Base-by-base conservation (phyloP, 2,329 filamentous ascomycete species). In the Botrytis galanthina region DNA sequence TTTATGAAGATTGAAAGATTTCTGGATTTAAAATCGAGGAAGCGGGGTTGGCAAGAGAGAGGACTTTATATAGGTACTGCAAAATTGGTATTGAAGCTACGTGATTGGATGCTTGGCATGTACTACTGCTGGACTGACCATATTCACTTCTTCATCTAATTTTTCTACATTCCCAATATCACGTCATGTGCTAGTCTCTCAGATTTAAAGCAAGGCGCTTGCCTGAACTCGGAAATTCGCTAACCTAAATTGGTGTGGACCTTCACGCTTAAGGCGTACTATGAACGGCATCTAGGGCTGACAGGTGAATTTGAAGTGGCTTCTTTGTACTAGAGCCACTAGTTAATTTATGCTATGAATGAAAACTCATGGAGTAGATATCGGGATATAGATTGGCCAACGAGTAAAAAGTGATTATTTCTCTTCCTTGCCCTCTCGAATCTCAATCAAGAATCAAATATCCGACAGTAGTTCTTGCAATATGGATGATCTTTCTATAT, bases 401-500 rank as follows among this genome's bases (percentile, higher is more conserved):
- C 22, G 48, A 51, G 5, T 51, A 16, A n/a, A 1, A 5, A 54
- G n/a, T 32, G 3, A 59, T 20, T 32, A 20, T 20, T 9, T 9
- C 14, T 59, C 16, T 29, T 59, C 3, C 29, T 59, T 59, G 29
- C 54, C n/a, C 54, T 29, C 29, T 32, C 3, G 4, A 2, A 1
- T 20, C 29, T 59, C 1, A 4, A 4, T 18, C 16, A 32, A 20
- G 0, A 0, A 32, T 32, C 1, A 32, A 9, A 20, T 2, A 32
- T 9, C n/a, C 20, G 18, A 3, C 29, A 32, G 54, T 26, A 37
- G 4, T 22, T 60, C 20, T 14, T 51, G 48, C 6, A n/a, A n/a
- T 16, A 54, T n/a, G 12, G 16, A n/a, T 16, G 2, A 0, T 54
- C 12, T 54, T 12, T 54, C 48, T n/a, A 14, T 12, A 0, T 51